phyloP scores from a whole-genome alignment of 1,139 yeast genomes.

The Komagataea norvegica region DNA sequence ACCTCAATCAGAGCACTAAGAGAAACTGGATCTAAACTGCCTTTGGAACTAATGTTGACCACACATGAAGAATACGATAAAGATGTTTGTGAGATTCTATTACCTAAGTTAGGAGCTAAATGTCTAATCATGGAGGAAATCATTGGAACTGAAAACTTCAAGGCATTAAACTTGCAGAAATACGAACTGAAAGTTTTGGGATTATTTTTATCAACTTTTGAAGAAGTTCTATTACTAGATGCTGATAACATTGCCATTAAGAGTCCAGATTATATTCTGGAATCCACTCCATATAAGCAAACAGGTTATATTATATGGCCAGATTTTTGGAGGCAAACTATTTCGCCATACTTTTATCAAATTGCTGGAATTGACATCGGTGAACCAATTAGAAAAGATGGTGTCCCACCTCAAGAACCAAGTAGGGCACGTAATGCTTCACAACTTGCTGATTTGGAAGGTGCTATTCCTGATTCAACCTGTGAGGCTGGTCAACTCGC shows the following conservation, averaged over 20 bases:
- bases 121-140: constrained; percentile 45
- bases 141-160: constrained; percentile 38
- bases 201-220: constrained; percentile 50
- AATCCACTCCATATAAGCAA: constrained; percentile 25
- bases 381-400: constrained; percentile 31
- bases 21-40: constrained; percentile 48
- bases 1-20: constrained; percentile 52
- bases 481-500: constrained; percentile 58
- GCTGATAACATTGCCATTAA: constrained; percentile 55
- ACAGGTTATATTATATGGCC: constrained; percentile 48
- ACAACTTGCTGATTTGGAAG: constrained; percentile 49
- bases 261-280: constrained; percentile 46
- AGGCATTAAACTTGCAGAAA: constrained; percentile 45
- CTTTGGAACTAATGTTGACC: constrained; percentile 59
- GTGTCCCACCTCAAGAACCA: constrained; percentile 28
- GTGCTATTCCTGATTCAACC: constrained; percentile 55
- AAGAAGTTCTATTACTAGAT: constrained; percentile 51
- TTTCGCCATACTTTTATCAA: constrained; percentile 52
- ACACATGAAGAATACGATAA: constrained; percentile 43
- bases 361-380: constrained; percentile 37
- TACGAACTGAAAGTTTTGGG: constrained; percentile 58
- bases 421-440: constrained; percentile 24
- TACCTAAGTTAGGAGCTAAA: constrained; percentile 49
- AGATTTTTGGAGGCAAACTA: constrained; percentile 61
- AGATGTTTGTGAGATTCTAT: constrained; percentile 46